A percentile compares a stretch with the other conserved stretches of the same genome.
phyloP scores from a whole-genome alignment of 2,329 filamentous ascomycete genomes.

The Bipolaris zeicola region DNA sequence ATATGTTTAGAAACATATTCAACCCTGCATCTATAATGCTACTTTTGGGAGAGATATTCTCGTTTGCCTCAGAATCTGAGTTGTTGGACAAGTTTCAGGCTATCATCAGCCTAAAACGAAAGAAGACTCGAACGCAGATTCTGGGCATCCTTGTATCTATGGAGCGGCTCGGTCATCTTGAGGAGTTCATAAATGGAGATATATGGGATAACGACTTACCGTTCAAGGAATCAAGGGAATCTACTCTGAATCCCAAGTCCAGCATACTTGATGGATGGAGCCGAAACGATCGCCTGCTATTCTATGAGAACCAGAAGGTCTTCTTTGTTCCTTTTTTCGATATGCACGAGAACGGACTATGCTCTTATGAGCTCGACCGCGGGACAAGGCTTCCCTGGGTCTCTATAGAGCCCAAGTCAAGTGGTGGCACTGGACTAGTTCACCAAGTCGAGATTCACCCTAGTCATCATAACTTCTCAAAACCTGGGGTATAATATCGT shows the following conservation, averaged over 20 bases:
- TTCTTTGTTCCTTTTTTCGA: neutral
- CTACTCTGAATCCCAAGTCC: neutral
- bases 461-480: neutral
- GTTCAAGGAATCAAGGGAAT: neutral
- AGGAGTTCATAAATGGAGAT: neutral
- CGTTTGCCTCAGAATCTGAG: neutral
- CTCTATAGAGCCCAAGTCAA: neutral
- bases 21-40: neutral
- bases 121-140: neutral
- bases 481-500: neutral
- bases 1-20: neutral
- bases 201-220: neutral
- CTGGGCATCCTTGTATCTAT: neutral
- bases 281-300: neutral
- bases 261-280: neutral
- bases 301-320: neutral
- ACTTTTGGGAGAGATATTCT: neutral
- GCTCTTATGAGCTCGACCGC: neutral
- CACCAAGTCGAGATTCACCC: neutral
- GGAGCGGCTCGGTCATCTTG: neutral
- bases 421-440: neutral
- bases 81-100: neutral
- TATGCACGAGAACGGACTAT: neutral
- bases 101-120: neutral
- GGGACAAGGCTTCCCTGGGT: neutral